phyloP scores from a whole-genome alignment of 257 asterid species.

The Haberlea rhodopensis region DNA sequence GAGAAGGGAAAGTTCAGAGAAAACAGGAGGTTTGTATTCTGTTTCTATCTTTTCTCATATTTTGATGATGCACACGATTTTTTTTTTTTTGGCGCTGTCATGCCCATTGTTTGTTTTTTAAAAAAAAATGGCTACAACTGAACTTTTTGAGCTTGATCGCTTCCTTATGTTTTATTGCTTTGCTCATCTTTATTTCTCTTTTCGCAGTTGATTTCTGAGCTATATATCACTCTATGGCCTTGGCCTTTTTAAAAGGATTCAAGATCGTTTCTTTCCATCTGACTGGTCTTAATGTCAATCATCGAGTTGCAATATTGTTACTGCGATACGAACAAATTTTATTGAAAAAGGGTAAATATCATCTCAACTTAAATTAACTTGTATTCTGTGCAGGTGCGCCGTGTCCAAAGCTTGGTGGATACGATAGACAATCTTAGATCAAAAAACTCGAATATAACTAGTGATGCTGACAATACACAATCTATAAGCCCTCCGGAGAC shows the following conservation, averaged over 20 bases:
- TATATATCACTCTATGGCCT: background rate
- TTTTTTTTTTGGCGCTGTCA: background rate
- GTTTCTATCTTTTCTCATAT: background rate
- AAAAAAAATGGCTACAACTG: background rate
- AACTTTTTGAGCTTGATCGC: background rate
- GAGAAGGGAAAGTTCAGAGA: slow-evolving; percentile 83
- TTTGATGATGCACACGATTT: background rate
- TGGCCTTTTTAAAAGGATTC: background rate
- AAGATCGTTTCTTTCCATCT: background rate
- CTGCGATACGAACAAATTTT: background rate
- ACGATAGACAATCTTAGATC: slow-evolving; percentile 30
- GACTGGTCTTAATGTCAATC: background rate
- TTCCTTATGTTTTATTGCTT: background rate
- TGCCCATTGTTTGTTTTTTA: background rate
- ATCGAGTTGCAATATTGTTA: background rate
- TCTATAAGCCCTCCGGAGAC: slow-evolving; percentile 16
- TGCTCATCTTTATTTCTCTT: background rate
- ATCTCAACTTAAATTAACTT: background rate
- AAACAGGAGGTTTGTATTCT: slow-evolving; percentile 66
- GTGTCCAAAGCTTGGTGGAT: slow-evolving; percentile 38
- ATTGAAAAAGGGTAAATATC: background rate
- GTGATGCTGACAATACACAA: slow-evolving; percentile 4
- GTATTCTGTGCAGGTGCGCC: slow-evolving; percentile 33
- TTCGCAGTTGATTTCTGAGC: background rate
- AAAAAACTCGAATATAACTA: slow-evolving; percentile 24